A percentile compares a stretch with the other conserved stretches of the same genome.
Conservation (phyloP, 192 early-diverging fungal genomes). For the Phycomyces nitens region DNA sequence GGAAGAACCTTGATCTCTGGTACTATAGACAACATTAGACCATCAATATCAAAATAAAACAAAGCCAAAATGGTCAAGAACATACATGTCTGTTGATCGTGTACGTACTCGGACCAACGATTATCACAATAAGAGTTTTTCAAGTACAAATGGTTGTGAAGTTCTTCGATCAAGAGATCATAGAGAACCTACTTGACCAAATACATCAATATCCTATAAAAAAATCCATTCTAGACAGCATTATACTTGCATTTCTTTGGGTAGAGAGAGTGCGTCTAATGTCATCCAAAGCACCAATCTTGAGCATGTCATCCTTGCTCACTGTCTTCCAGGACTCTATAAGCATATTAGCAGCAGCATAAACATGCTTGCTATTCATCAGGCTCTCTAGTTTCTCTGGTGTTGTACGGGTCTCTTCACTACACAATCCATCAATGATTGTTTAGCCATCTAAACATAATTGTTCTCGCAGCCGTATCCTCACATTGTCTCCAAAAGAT, state of each 20-base stretch:
- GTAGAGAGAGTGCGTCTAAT: slow-evolving; percentile 58
- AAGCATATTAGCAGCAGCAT: slow-evolving; percentile 63
- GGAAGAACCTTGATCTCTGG: slow-evolving; percentile 20
- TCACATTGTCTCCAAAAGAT: slow-evolving; percentile 67
- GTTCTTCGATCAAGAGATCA: slow-evolving; percentile 67
- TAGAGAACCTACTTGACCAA: slow-evolving; percentile 42
- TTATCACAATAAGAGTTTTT: slow-evolving; percentile 76
- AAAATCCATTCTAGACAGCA: neutral
- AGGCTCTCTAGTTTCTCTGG: slow-evolving; percentile 60
- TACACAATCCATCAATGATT: slow-evolving; percentile 10
- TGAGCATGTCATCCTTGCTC: slow-evolving; percentile 57
- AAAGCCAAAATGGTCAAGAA: neutral
- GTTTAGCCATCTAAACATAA: neutral
- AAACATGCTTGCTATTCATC: slow-evolving; percentile 63
- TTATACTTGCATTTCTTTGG: slow-evolving; percentile 43
- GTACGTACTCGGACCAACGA: slow-evolving; percentile 51
- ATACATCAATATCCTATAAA: neutral
- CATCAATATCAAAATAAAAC: neutral
- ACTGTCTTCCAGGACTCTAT: slow-evolving; percentile 61
- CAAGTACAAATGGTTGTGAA: slow-evolving; percentile 75
- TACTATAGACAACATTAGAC: slow-evolving; percentile 11
- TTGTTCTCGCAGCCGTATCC: neutral
- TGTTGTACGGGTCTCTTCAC: slow-evolving; percentile 64
- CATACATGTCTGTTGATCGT: slow-evolving; percentile 52
- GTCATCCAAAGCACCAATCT: slow-evolving; percentile 69